These are phyloP conservation scores for Annulohypoxylon maeteangense DNA, from an alignment of 495 filamentous ascomycete genomes.

Conservation along the genomic window DNA sequence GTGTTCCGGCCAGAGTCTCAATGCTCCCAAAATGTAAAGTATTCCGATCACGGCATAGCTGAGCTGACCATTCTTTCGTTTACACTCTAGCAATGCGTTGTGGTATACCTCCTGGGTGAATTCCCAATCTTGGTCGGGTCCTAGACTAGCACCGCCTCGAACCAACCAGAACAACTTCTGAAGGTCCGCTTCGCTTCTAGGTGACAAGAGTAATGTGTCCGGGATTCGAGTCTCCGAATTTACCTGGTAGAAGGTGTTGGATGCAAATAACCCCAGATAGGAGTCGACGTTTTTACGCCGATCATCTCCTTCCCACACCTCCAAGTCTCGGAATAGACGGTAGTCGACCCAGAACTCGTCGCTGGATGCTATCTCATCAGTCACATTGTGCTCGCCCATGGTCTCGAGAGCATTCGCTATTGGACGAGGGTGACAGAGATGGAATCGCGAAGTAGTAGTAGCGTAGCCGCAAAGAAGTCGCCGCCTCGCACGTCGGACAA, in stretches of 20 bases:
- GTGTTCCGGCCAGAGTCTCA: background rate
- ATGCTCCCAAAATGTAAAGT: background rate
- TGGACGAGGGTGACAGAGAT: background rate
- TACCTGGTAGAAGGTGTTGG: constrained; percentile 17
- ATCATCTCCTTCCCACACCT: background rate
- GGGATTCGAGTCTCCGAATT: constrained; percentile 49
- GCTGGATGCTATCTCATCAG: background rate
- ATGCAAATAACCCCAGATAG: background rate
- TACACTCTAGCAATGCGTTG: constrained; percentile 1
- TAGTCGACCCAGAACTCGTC: background rate
- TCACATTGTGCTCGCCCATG: background rate
- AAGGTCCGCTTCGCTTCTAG: constrained; percentile 39
- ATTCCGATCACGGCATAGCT: constrained; percentile 12
- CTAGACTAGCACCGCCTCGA: constrained; percentile 44
- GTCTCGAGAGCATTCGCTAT: background rate
- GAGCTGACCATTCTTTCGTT: background rate
- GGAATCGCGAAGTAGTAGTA: background rate
- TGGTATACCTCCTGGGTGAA: constrained; percentile 34
- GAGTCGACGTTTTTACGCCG: background rate
- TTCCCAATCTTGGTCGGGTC: constrained; percentile 50
- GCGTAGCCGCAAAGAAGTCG: background rate
- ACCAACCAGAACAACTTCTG: constrained; percentile 54
- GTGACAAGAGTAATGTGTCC: constrained; percentile 44
- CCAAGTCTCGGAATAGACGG: background rate
- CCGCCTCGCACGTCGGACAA: constrained; percentile 16